Evolutionary conservation across 2,329 filamentous ascomycete species (phyloP).

Genomic region (Pyrenochaeta sp.): DNA sequence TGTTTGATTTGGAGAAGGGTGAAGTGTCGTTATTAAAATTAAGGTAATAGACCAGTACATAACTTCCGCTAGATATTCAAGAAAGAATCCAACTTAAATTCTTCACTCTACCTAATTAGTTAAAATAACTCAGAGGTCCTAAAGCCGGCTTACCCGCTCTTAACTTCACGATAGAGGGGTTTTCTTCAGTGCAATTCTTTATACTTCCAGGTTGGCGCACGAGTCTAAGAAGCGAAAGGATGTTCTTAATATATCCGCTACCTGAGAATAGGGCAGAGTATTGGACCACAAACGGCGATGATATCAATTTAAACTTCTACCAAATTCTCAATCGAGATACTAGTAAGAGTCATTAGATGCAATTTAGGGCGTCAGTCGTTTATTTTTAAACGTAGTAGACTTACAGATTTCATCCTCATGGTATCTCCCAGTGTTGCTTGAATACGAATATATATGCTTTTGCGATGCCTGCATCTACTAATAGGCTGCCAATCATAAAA

Average conservation of each 20-base stretch:
- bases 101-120: background rate
- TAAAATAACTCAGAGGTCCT: background rate
- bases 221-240: background rate
- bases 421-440: no score
- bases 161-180: background rate
- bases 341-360: no score
- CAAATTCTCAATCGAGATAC: no score
- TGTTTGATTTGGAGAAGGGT: background rate
- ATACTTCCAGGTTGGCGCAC: background rate
- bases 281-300: no score
- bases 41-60: background rate
- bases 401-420: no score
- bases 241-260: background rate
- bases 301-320: no score
- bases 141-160: background rate
- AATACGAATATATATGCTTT: no score
- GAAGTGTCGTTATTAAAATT: background rate
- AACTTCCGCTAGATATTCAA: background rate
- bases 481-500: no score
- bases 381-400: no score
- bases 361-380: no score
- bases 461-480: no score
- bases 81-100: background rate
- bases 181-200: background rate
- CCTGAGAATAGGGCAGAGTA: background rate